These are phyloP conservation scores for Starmerella vitae DNA, from an alignment of 805 yeast species.

Conservation along the genomic window DNA sequence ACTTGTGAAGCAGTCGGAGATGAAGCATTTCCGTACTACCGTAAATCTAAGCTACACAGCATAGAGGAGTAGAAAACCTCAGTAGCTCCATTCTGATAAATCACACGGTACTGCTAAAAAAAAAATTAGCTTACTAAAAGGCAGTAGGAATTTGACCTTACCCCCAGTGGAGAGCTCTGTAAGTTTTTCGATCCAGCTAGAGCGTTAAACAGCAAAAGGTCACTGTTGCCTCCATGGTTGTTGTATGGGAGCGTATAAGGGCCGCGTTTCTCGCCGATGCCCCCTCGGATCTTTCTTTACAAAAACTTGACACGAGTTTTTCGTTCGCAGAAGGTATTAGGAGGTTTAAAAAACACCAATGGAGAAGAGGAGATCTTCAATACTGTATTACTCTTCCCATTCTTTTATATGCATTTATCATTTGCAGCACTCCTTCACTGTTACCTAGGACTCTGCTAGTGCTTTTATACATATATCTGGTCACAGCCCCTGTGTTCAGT, in stretches of 20 bases:
- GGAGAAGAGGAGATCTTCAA: conserved; percentile 33
- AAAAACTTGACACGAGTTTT: conserved; percentile 26
- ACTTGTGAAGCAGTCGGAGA: too few species aligned
- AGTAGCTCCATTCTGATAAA: too few species aligned
- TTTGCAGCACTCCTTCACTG: conserved; percentile 26
- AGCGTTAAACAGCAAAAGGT: too few species aligned
- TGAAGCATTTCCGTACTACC: too few species aligned
- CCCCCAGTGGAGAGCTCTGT: too few species aligned
- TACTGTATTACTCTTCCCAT: conserved; percentile 39
- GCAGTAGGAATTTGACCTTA: too few species aligned
- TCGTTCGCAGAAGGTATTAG: conserved; percentile 26
- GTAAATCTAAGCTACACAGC: too few species aligned
- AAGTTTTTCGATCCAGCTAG: too few species aligned
- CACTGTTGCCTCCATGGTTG: conserved; percentile 6
- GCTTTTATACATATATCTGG: conserved; percentile 31
- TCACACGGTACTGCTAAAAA: too few species aligned
- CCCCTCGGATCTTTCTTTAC: conserved; percentile 26
- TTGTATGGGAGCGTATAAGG: conserved; percentile 18
- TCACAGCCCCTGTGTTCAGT: conserved; percentile 60
- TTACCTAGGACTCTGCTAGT: conserved; percentile 28
- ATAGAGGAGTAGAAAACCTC: too few species aligned
- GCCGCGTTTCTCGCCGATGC: conserved; percentile 27
- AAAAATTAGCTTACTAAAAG: too few species aligned
- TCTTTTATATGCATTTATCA: conserved; percentile 36
- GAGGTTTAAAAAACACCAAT: conserved; percentile 25